Evolutionary conservation across 177 flowering plant genomes (phyloP).

Genomic region (Telopea speciosissima): DNA sequence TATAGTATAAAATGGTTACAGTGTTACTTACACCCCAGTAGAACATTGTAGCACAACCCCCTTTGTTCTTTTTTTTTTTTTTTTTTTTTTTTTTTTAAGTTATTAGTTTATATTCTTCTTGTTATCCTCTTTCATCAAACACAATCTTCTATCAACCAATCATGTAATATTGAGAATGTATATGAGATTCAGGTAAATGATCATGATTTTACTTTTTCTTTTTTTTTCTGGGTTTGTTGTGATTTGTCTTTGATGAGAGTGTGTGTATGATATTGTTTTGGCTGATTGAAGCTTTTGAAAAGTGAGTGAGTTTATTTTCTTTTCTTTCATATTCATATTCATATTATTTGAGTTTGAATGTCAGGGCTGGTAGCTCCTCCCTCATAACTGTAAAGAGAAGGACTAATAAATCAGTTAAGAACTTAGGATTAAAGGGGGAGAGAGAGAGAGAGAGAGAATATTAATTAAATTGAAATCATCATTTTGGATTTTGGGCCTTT

Average conservation of each 20-base stretch:
- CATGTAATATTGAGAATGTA: conserved; percentile 19
- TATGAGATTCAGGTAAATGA: conserved; percentile 11
- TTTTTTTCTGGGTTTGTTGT: not conserved
- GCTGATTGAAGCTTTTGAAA: too few species aligned
- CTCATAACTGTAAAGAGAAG: too few species aligned
- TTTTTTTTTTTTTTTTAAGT: too few species aligned
- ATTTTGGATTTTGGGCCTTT: conserved; percentile 18
- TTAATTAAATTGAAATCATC: conserved; percentile 16
- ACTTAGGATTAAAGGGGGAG: too few species aligned
- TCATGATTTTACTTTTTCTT: not conserved
- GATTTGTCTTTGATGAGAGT: not conserved
- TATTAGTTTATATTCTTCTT: not conserved
- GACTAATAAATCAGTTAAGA: too few species aligned
- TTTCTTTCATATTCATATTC: too few species aligned
- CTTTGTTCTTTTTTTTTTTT: too few species aligned
- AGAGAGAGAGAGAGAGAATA: conserved; percentile 6
- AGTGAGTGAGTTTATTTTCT: too few species aligned
- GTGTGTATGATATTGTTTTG: too few species aligned
- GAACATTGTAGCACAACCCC: conserved; percentile 5
- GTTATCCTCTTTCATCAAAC: conserved; percentile 14
- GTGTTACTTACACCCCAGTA: not conserved
- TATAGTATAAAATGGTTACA: not conserved
- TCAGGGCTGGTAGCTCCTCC: too few species aligned
- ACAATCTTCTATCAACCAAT: conserved; percentile 14
- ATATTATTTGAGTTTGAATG: too few species aligned